These are phyloP conservation scores for Monosiga brevicollis DNA, from an alignment of 78 protist species.

Conservation along the genomic window DNA sequence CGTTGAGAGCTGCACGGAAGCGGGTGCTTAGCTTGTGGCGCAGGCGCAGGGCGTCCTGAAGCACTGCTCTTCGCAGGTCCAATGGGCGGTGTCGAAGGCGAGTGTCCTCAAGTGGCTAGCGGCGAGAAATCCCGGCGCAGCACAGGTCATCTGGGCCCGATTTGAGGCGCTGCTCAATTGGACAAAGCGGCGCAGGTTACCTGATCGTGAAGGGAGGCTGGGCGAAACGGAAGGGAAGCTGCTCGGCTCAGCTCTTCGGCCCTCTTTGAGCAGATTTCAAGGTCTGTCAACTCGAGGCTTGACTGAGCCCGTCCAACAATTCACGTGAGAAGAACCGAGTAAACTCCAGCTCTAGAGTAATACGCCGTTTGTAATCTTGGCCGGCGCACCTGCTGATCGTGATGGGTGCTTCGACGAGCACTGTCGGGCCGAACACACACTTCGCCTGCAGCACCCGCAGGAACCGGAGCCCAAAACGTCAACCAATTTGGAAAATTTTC, in stretches of 20 bases:
- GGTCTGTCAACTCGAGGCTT: too few species aligned
- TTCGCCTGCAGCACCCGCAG: too few species aligned
- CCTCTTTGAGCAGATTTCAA: neutral
- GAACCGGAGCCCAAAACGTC: too few species aligned
- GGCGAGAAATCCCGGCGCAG: neutral
- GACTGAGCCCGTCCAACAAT: too few species aligned
- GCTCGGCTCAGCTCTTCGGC: neutral
- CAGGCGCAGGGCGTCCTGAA: conserved; percentile 28
- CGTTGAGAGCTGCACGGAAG: neutral
- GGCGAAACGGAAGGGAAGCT: neutral
- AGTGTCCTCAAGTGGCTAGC: neutral
- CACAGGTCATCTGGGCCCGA: neutral
- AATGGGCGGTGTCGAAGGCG: conserved; percentile 52
- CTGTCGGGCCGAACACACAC: too few species aligned
- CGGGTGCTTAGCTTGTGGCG: neutral
- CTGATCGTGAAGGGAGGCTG: neutral
- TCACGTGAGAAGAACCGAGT: too few species aligned
- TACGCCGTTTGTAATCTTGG: too few species aligned
- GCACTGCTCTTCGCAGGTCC: conserved; percentile 47
- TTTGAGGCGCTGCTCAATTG: too few species aligned
- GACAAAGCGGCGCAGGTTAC: neutral
- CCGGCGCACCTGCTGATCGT: too few species aligned
- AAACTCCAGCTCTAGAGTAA: too few species aligned
- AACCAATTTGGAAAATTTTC: too few species aligned
- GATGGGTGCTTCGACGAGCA: too few species aligned